Conservation (phyloP, 116 monocot genomes). For the Posidonia oceanica region DNA sequence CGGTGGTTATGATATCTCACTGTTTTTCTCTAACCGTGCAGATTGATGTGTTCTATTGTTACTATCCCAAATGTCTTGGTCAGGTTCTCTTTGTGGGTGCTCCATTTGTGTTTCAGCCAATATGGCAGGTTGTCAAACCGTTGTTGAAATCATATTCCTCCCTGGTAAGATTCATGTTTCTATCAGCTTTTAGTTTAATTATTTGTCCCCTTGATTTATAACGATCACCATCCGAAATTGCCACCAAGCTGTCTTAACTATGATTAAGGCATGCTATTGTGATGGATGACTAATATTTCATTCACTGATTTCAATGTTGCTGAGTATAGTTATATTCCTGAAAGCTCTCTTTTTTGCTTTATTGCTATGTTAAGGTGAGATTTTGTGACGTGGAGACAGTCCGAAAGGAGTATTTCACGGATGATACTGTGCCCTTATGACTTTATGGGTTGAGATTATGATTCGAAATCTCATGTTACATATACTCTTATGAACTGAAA, state of each 20-base stretch:
- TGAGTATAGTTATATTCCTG: too few relatives aligned
- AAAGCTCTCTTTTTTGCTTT: background rate
- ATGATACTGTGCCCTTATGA: constrained; percentile 38
- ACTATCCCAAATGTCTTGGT: constrained; percentile 86
- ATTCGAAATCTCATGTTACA: too few relatives aligned
- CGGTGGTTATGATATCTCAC: too few relatives aligned
- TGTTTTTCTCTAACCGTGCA: constrained; percentile 9
- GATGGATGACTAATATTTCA: too few relatives aligned
- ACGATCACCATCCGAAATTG: background rate
- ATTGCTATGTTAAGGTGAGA: constrained; percentile 37
- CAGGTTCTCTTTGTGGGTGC: constrained; percentile 86
- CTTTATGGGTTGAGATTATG: constrained; percentile 12
- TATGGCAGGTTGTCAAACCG: constrained; percentile 81
- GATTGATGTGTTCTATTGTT: constrained; percentile 87
- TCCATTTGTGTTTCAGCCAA: constrained; percentile 84
- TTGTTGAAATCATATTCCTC: constrained; percentile 73
- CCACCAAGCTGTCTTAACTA: background rate
- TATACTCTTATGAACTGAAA: too few relatives aligned
- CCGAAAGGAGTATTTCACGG: constrained; percentile 55
- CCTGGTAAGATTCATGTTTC: constrained; percentile 25
- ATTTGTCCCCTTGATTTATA: background rate
- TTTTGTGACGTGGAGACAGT: constrained; percentile 66
- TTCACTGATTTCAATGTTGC: too few relatives aligned
- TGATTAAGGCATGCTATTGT: too few relatives aligned
- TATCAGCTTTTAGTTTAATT: background rate